Base-by-base conservation (phyloP, 2,329 filamentous ascomycete genomes). In the Fusarium sp. region DNA sequence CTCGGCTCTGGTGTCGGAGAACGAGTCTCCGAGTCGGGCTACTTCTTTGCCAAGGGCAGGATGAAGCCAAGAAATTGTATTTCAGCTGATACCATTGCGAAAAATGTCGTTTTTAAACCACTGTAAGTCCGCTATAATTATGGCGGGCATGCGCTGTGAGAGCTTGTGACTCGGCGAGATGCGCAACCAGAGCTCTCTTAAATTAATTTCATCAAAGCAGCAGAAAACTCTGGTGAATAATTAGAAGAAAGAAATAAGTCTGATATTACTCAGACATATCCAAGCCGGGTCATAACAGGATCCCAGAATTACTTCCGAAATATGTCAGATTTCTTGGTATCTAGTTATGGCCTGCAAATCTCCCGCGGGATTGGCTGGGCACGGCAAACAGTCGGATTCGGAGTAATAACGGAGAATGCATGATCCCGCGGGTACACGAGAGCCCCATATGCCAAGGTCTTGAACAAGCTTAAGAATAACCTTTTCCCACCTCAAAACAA, bases 341-440 rank as follows among this genome's bases (percentile, higher is more conserved):
- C n/a, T n/a, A n/a, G n/a, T n/a, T n/a, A n/a, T n/a, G n/a, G n/a
- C n/a, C n/a, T n/a, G n/a, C n/a, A 18, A 29, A 44, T 57, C 37
- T 60, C 58, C 58, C 48, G 58, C 58, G 58, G 58, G 58, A 56
- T 27, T 56, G 23, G 38, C 58, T 60, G 19, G 58, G 58, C 58
- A 33, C 19, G 37, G 21, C 33, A 19, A 37, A 37, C 8, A 19
- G 21, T 46, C 18, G n/a, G 12, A 63, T 15, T 21, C 18, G 25
- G 33, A 14, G 49, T 37, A 45, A 8, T 21, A 19, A 16, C n/a
- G 12, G 16, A 35, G 16, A n/a, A 29, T 3, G 3, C 2, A 1
- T 15, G 4, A 37, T 66, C 63, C 63, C 63, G 63, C 63, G 63
- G 63, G 62, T 66, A 66, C n/a, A 48, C 4, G 4, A 19, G 4